A percentile compares a stretch with the other conserved stretches of the same genome.
Conservation (phyloP, 2,329 filamentous ascomycete genomes). For the Verticillium isaacii region DNA sequence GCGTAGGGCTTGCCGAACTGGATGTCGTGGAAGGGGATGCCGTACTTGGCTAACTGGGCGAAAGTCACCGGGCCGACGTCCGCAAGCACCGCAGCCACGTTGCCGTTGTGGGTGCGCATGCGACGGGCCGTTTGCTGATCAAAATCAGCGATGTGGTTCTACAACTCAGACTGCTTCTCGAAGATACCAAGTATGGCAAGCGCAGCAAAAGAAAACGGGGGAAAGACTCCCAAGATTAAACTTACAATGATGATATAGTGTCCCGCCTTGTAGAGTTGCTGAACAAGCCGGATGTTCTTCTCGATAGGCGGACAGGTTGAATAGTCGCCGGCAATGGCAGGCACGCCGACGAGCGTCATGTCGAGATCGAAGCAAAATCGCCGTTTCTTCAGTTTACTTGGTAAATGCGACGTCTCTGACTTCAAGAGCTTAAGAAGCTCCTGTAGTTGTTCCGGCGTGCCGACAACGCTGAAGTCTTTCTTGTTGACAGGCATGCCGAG, state of each 20-base stretch:
- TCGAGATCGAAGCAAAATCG: constrained; percentile 27
- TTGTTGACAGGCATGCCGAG: constrained; percentile 16
- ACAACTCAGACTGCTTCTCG: no score
- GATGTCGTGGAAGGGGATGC: constrained; percentile 22
- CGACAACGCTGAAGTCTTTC: constrained; percentile 20
- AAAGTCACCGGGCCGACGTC: constrained; percentile 20
- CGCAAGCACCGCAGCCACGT: constrained; percentile 20
- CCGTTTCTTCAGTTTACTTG: constrained; percentile 18
- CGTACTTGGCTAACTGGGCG: constrained; percentile 19
- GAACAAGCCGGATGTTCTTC: constrained; percentile 21
- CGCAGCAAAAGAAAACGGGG: no score
- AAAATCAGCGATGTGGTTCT: no score
- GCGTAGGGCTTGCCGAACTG: constrained; percentile 24
- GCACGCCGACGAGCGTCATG: constrained; percentile 22
- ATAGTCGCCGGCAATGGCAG: constrained; percentile 20
- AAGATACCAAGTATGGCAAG: no score
- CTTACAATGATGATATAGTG: constrained; percentile 24
- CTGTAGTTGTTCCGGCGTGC: constrained; percentile 21
- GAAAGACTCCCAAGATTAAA: neutral
- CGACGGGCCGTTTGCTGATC: constrained; percentile 19
- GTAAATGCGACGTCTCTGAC: constrained; percentile 12
- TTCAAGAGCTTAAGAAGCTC: constrained; percentile 19
- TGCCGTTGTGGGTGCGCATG: constrained; percentile 22
- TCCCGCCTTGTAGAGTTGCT: constrained; percentile 21
- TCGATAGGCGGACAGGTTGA: constrained; percentile 22